Percentiles rank a stretch among this genome's conserved stretches.
These are phyloP conservation scores for Candida sojae DNA, from an alignment of 1,139 yeast genomes.

Conservation along the genomic window DNA sequence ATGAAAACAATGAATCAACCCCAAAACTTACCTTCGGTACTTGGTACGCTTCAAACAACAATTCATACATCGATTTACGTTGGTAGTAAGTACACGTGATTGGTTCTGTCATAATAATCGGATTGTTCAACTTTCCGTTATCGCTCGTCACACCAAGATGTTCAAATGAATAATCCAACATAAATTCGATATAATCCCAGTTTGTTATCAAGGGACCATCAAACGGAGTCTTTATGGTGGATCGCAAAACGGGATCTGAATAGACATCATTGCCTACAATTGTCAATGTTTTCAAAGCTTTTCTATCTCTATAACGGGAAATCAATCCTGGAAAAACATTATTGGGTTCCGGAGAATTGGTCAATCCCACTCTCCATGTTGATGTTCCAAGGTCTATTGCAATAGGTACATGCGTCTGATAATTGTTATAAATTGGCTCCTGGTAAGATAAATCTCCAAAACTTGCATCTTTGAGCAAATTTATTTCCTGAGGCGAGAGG, in stretches of 20 bases:
- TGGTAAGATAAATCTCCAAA: conserved; percentile 12
- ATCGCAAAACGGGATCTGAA: conserved; percentile 66
- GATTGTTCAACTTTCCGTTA: conserved; percentile 64
- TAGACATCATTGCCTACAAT: conserved; percentile 82
- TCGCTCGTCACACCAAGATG: conserved; percentile 68
- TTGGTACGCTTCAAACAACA: conserved; percentile 77
- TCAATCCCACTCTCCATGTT: conserved; percentile 71
- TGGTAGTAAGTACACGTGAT: conserved; percentile 72
- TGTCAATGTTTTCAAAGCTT: conserved; percentile 61
- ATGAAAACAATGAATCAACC: conserved; percentile 78
- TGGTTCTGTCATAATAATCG: conserved; percentile 79
- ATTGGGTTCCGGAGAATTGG: conserved; percentile 53
- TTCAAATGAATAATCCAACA: conserved; percentile 80
- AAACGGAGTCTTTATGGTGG: conserved; percentile 75
- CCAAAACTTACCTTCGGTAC: conserved; percentile 80
- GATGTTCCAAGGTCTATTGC: conserved; percentile 82
- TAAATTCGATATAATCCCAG: conserved; percentile 87
- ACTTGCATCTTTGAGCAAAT: conserved; percentile 50
- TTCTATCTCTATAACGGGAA: conserved; percentile 79
- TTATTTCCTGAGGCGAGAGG: conserved; percentile 51
- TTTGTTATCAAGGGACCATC: conserved; percentile 87
- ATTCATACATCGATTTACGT: conserved; percentile 72
- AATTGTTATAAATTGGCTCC: conserved; percentile 57
- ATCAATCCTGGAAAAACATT: conserved; percentile 69
- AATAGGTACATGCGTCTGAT: conserved; percentile 64